Conservation (phyloP, 768 basidiomycete genomes). For the Omphalotus guepiniiformis region DNA sequence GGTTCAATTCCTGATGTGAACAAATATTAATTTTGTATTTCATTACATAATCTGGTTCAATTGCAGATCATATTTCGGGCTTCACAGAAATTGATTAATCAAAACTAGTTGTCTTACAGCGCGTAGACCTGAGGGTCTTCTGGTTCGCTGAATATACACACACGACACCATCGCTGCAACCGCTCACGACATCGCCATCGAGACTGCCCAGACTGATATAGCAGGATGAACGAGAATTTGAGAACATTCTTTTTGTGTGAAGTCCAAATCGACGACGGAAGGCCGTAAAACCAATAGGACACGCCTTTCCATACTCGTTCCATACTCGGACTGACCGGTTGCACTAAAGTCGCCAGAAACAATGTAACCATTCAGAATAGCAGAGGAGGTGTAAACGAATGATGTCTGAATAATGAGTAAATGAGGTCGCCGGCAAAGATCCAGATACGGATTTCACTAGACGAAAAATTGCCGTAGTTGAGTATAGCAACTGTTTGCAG, state of each 20-base stretch:
- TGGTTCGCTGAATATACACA: conserved; percentile 78
- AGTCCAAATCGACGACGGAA: conserved; percentile 3
- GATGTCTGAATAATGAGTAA: conserved; percentile 91
- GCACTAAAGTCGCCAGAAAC: conserved; percentile 92
- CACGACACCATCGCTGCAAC: conserved; percentile 83
- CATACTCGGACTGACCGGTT: conserved; percentile 87
- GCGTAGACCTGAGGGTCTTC: conserved; percentile 75
- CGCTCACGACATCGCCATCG: conserved; percentile 89
- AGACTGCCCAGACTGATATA: conserved; percentile 95
- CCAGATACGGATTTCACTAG: conserved; percentile 91
- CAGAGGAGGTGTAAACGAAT: conserved; percentile 88
- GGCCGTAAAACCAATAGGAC: conserved; percentile 18
- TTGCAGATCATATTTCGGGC: no score
- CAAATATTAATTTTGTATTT: no score
- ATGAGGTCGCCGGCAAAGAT: conserved; percentile 74
- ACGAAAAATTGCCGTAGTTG: conserved; percentile 7
- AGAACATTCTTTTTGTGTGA: conserved; percentile 74
- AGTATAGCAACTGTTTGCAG: not conserved
- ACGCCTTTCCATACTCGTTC: conserved; percentile 92
- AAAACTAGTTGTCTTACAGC: no score
- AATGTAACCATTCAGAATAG: conserved; percentile 76
- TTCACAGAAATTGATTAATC: no score
- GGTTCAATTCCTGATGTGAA: no score
- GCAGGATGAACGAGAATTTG: conserved; percentile 93
- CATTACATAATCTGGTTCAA: no score